Evolutionary conservation across 108 stramenopile genomes (phyloP).

Genomic region (Fragilaria crotonensis): DNA sequence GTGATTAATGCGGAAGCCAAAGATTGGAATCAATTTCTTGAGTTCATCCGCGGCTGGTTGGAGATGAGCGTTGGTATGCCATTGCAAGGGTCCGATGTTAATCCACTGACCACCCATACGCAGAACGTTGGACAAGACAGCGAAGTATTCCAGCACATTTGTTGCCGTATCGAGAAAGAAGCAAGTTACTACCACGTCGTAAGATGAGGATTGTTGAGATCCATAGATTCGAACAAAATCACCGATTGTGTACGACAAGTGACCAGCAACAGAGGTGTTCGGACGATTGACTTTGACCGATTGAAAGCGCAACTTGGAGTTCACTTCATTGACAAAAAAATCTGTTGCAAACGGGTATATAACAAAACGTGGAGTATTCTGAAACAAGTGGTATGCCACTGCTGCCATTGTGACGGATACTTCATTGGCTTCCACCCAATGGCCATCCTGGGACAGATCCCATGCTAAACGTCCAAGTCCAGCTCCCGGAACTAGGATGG

Average conservation of each 20-base stretch:
- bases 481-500: conserved; percentile 69
- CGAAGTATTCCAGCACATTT: conserved; percentile 69
- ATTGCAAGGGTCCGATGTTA: conserved; percentile 81
- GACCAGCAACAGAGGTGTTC: too few species aligned
- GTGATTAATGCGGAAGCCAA: conserved; percentile 46
- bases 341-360: conserved; percentile 63
- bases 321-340: conserved; percentile 65
- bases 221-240: conserved; percentile 54
- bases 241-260: conserved; percentile 72
- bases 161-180: conserved; percentile 85
- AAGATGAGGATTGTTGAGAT: conserved; percentile 17
- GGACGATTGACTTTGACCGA: conserved; percentile 15
- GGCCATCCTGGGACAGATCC: conserved; percentile 31
- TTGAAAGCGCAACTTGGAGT: conserved; percentile 51
- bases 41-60: conserved; percentile 65
- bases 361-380: not conserved
- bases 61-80: conserved; percentile 65
- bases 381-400: conserved; percentile 48
- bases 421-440: conserved; percentile 71
- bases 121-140: conserved; percentile 35
- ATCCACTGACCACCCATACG: conserved; percentile 55
- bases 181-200: conserved; percentile 59
- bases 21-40: conserved; percentile 34
- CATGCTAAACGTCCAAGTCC: conserved; percentile 78
- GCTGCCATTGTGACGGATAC: conserved; percentile 67